Evolutionary conservation across 2,329 filamentous ascomycete genomes (phyloP), one percentile per base, ranked within the genome.

Genomic region (Verruconis gallopava): DNA sequence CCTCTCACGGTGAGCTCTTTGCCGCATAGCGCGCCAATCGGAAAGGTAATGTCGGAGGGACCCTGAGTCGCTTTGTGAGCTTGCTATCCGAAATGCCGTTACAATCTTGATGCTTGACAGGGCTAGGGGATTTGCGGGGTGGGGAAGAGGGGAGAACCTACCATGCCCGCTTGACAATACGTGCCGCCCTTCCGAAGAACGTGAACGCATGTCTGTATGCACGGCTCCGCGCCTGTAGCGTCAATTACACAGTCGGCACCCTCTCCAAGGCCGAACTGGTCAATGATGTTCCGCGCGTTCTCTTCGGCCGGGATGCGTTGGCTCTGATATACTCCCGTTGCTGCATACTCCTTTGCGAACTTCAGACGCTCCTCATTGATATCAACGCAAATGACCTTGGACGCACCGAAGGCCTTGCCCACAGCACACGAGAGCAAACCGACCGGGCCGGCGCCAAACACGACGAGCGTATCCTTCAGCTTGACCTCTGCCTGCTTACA

Each of bases 1-100:
- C 89, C 89, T 56, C 81, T 83, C 37, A 83, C 72, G 9, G 79
- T 93, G 40, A 94, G 69, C 68, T 96, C 89, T 67, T 95, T 95
- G 39, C 79, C 72, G 60, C 86, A 93, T 56, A 93, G 70, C 4
- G 83, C 81, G 74, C 89, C 83, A 58, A 96, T 93, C 40, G 89
- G 89, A 67, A 95, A 94, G 5, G 64, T 82, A 59, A 95, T 88
- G 55, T 94, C 84, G 30, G 77, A 62, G 57, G 81, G 82, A 55
- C 89, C 89, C 85, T 95, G 93, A 43, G 88, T 88, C 46, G n/a
- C n/a, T 79, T 42, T 57, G 21, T 43, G 13, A 25, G 17, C 15
- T 12, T 15, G 4, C 3, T 9, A 15, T 12, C 4, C 21, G 11
- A 25, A 36, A 14, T 12, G 36, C n/a, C n/a, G n/a, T n/a, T n/a